These are phyloP conservation scores for Desmodesmus armatus DNA, from an alignment of 139 green algal species.

Conservation along the genomic window DNA sequence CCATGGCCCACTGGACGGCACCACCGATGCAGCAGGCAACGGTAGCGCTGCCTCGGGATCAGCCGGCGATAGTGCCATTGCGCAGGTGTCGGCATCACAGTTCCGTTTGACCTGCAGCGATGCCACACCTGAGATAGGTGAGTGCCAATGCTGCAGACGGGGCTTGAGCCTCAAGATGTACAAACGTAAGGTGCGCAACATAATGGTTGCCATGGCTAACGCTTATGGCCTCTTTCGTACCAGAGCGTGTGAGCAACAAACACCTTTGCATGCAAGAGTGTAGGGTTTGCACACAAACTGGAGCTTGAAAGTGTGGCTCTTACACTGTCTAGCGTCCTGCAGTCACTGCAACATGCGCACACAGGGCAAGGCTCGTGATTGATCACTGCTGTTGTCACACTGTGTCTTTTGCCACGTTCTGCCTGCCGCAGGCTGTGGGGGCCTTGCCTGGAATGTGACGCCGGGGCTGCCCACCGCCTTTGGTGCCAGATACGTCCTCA, in stretches of 20 bases:
- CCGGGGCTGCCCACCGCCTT: constrained; percentile 49
- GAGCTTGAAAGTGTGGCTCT: too few species aligned
- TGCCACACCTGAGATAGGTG: constrained; percentile 5
- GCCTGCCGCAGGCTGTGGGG: constrained; percentile 50
- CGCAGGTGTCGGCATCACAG: constrained; percentile 12
- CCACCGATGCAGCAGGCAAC: neutral
- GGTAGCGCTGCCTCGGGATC: neutral
- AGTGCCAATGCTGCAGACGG: neutral
- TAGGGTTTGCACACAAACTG: too few species aligned
- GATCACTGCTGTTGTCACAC: too few species aligned
- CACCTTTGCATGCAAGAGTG: too few species aligned
- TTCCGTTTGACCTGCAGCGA: constrained; percentile 27
- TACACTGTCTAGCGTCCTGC: too few species aligned
- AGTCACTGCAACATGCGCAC: too few species aligned
- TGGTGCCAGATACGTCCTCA: constrained; percentile 63
- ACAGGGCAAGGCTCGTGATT: too few species aligned
- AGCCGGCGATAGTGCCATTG: neutral
- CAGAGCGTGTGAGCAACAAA: too few species aligned
- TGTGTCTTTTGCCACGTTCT: neutral
- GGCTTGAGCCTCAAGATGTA: neutral
- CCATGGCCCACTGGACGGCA: constrained; percentile 46
- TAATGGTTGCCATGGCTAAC: too few species aligned
- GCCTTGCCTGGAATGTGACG: constrained; percentile 53
- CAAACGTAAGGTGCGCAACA: neutral
- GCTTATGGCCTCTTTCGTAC: too few species aligned